Percentiles rank a stretch among this genome's conserved stretches.
phyloP scores from a whole-genome alignment of 2,329 filamentous ascomycete genomes.

The Aspergillus unguis region DNA sequence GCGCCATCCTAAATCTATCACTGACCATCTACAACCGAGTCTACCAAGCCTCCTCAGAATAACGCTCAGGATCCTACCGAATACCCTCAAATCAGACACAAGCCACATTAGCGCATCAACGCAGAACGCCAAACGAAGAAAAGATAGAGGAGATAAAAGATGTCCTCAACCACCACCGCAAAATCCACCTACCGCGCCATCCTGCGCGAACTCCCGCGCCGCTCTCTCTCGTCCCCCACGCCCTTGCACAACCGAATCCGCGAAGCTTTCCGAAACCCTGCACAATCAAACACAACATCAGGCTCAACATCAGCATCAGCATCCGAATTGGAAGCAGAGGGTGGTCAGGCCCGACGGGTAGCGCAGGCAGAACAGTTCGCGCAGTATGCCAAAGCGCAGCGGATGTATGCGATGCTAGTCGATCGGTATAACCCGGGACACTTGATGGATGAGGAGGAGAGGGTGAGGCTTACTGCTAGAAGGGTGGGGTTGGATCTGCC shows the following conservation, averaged over 20 bases:
- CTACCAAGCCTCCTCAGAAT: too few species aligned
- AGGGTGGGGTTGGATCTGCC: conserved; percentile 90
- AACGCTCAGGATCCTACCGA: too few species aligned
- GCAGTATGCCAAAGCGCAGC: conserved; percentile 79
- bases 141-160: conserved; percentile 15
- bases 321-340: background rate
- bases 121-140: background rate
- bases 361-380: conserved; percentile 72
- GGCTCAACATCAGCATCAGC: background rate
- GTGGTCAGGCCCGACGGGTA: conserved; percentile 24
- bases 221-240: conserved; percentile 60
- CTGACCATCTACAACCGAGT: too few species aligned
- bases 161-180: conserved; percentile 36
- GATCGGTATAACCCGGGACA: conserved; percentile 94
- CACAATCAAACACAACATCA: conserved; percentile 13
- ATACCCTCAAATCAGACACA: background rate
- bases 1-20: too few species aligned
- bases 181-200: conserved; percentile 83
- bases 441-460: conserved; percentile 79
- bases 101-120: background rate
- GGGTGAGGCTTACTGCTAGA: conserved; percentile 76
- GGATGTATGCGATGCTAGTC: conserved; percentile 73
- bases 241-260: conserved; percentile 69
- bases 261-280: conserved; percentile 51
- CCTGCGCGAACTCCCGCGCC: conserved; percentile 82